phyloP scores from a whole-genome alignment of 1,284 basidiomycete species.

The Porodaedalea pini region DNA sequence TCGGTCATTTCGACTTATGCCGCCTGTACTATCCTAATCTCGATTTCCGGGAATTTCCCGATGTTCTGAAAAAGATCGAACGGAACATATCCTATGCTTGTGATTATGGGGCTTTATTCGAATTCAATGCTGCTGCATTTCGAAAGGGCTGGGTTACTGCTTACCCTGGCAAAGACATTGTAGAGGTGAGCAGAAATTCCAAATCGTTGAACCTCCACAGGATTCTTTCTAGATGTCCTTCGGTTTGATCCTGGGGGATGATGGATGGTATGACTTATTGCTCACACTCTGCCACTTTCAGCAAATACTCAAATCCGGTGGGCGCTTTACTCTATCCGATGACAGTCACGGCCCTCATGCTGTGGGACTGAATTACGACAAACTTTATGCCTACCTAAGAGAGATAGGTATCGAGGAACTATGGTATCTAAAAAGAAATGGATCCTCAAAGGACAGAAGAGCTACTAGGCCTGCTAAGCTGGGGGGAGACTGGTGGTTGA shows the following conservation, averaged over 20 bases:
- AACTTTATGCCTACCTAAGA: slow-evolving; percentile 66
- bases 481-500: slow-evolving; percentile 51
- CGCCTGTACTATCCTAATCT: slow-evolving; percentile 71
- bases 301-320: slow-evolving; percentile 66
- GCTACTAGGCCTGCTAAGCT: slow-evolving; percentile 41
- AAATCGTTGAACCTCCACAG: not conserved
- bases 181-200: slow-evolving; percentile 50
- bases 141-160: slow-evolving; percentile 86
- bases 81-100: slow-evolving; percentile 77
- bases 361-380: slow-evolving; percentile 84
- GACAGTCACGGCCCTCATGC: slow-evolving; percentile 91
- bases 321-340: slow-evolving; percentile 86
- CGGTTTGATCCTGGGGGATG: not conserved
- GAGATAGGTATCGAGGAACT: slow-evolving; percentile 59
- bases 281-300: slow-evolving; percentile 31
- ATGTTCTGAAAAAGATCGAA: slow-evolving; percentile 63
- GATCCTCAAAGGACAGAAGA: slow-evolving; percentile 32
- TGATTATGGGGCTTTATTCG: slow-evolving; percentile 88
- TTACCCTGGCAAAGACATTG: slow-evolving; percentile 80
- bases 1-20: slow-evolving; percentile 93
- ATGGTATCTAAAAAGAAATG: slow-evolving; percentile 50
- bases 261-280: slow-evolving; percentile 6
- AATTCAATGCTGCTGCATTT: slow-evolving; percentile 90
- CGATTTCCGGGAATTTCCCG: slow-evolving; percentile 49
- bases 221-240: not conserved